Conservation (phyloP, 2,329 filamentous ascomycete species). For the Exserohilum rostratum region DNA sequence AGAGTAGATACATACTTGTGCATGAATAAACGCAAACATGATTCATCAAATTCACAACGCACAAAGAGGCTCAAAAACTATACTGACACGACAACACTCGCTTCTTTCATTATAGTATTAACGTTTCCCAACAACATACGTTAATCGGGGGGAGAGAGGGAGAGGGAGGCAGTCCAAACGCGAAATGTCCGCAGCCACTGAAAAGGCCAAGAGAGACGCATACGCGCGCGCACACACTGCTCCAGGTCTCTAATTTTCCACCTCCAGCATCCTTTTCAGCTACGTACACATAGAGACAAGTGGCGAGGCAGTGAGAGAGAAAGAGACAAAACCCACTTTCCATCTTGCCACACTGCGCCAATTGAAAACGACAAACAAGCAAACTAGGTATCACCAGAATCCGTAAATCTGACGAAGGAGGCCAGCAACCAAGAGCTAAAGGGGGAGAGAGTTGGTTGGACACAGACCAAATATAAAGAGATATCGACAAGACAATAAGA, state of each 20-base stretch:
- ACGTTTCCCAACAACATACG: conserved; percentile 6
- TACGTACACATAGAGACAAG: conserved; percentile 1
- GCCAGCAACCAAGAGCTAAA: neutral
- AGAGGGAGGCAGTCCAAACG: neutral
- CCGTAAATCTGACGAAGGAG: conserved; percentile 3
- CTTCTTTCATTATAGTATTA: conserved; percentile 18
- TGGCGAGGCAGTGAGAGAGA: neutral
- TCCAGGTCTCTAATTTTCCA: neutral
- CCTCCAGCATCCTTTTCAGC: neutral
- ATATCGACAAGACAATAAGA: conserved; percentile 3
- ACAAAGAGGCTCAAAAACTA: neutral
- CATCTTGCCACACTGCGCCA: conserved; percentile 13
- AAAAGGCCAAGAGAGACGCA: neutral
- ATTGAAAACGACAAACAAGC: neutral
- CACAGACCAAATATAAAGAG: conserved; percentile 10
- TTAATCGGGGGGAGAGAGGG: conserved; percentile 1
- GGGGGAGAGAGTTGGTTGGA: neutral
- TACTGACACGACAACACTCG: conserved; percentile 6
- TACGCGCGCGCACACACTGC: neutral
- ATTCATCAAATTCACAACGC: neutral
- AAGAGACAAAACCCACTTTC: neutral
- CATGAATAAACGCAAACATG: neutral
- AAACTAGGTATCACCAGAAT: conserved; percentile 4
- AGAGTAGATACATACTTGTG: neutral
- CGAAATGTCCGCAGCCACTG: neutral